A percentile compares a stretch with the other conserved stretches of the same genome.
phyloP scores from a whole-genome alignment of 176 grass and related monocot species.

The Rhynchospora tenuis region DNA sequence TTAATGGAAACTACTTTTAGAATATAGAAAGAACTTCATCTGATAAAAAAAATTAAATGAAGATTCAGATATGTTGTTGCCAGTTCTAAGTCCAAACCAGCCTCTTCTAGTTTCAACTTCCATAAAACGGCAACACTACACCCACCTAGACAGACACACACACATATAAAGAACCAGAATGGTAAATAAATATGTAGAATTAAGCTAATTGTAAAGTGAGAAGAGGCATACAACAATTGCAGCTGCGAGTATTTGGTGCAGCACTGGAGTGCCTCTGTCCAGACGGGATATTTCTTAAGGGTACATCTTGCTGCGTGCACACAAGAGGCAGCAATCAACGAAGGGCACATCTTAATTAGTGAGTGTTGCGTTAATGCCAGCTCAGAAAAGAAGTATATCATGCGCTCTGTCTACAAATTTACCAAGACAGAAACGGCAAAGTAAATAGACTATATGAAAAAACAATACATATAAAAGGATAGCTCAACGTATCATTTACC shows the following conservation, averaged over 20 bases:
- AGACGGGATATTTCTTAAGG: conserved; percentile 57
- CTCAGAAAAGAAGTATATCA: conserved; percentile 80
- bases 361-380: conserved; percentile 56
- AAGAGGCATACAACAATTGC: conserved; percentile 41
- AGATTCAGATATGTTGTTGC: not conserved
- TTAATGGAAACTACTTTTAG: not conserved
- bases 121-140: not conserved
- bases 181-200: too few species aligned
- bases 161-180: not conserved
- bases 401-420: conserved; percentile 56
- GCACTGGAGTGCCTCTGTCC: conserved; percentile 65
- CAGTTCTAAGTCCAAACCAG: not conserved
- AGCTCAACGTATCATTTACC: not conserved
- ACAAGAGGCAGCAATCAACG: conserved; percentile 58
- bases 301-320: conserved; percentile 73
- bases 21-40: not conserved
- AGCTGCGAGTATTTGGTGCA: conserved; percentile 54
- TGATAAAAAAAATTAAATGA: not conserved
- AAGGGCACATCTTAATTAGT: conserved; percentile 37
- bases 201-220: not conserved
- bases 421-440: not conserved
- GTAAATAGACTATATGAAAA: not conserved
- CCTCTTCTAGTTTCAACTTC: not conserved
- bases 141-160: too few species aligned
- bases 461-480: not conserved